Evolutionary conservation across 306 rosid genomes (phyloP).

Genomic region (Fagus crenata): DNA sequence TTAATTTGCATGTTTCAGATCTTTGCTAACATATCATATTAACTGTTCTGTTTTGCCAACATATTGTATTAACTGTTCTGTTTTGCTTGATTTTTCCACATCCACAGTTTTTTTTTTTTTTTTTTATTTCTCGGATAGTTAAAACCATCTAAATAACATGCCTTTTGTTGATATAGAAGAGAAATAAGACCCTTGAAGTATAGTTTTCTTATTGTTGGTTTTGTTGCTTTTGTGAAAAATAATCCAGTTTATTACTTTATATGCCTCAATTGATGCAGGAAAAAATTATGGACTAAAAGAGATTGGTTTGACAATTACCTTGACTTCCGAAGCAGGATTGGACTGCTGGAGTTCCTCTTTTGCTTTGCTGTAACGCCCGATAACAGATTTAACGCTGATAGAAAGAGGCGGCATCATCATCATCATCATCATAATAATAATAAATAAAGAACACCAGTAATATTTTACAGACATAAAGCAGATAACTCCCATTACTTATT

Average conservation of each 20-base stretch:
- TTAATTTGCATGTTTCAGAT: not conserved
- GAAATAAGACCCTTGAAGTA: not conserved
- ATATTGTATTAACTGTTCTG: not conserved
- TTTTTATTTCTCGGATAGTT: not conserved
- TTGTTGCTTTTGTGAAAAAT: not conserved
- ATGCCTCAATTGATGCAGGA: not conserved
- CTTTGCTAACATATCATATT: not conserved
- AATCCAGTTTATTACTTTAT: not conserved
- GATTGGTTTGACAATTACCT: not conserved
- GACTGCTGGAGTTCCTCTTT: not conserved
- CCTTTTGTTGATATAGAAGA: not conserved
- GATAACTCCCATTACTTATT: too few relatives aligned
- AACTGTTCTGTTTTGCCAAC: not conserved
- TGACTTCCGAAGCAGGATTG: not conserved
- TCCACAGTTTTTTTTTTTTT: not conserved
- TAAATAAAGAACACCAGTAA: too few relatives aligned
- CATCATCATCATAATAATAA: not conserved
- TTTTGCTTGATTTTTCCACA: not conserved
- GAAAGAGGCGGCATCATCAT: not conserved
- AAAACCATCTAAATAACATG: not conserved
- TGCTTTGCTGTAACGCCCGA: constrained; percentile 1
- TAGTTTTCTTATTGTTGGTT: not conserved
- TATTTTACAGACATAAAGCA: too few relatives aligned
- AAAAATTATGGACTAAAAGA: not conserved
- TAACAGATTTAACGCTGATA: not conserved